Percentiles rank a stretch among this genome's conserved stretches.
These are phyloP conservation scores for Backusella sp. DNA, from an alignment of 192 early-diverging fungal species.

Conservation along the genomic window DNA sequence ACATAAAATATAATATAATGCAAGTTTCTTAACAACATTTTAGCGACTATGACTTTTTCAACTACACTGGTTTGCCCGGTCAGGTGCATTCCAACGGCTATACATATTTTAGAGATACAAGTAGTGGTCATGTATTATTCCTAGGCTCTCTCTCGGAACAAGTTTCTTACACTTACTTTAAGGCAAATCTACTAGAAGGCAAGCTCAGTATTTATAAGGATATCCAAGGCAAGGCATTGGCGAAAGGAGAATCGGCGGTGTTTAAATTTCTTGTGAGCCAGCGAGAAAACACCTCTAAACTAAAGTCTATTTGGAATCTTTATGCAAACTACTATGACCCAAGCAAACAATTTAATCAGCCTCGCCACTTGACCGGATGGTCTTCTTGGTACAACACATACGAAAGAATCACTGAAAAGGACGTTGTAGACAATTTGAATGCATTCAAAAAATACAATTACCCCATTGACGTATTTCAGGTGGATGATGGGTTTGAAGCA, in stretches of 20 bases:
- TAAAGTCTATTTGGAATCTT: conserved; percentile 24
- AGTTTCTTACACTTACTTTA: conserved; percentile 43
- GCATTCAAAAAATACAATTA: conserved; percentile 26
- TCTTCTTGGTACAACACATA: conserved; percentile 49
- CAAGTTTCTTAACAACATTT: background rate
- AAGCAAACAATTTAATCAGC: background rate
- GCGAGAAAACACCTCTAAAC: conserved; percentile 14
- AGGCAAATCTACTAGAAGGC: conserved; percentile 32
- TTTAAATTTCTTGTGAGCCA: conserved; percentile 14
- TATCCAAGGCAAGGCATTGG: conserved; percentile 42
- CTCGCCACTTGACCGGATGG: conserved; percentile 38
- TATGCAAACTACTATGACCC: conserved; percentile 34
- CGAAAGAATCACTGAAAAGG: conserved; percentile 41
- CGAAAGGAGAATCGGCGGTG: background rate
- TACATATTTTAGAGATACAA: conserved; percentile 36
- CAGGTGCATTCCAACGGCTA: conserved; percentile 41
- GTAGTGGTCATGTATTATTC: conserved; percentile 11
- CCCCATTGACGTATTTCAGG: conserved; percentile 47
- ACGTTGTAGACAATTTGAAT: conserved; percentile 36
- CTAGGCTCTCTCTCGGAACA: conserved; percentile 45
- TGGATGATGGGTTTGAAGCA: conserved; percentile 49
- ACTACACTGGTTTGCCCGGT: conserved; percentile 40
- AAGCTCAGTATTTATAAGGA: conserved; percentile 42
- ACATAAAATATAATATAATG: background rate
- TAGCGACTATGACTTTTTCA: conserved; percentile 41